Base-by-base conservation (phyloP, 1,284 basidiomycete species). In the Moesziomyces globuligerus region DNA sequence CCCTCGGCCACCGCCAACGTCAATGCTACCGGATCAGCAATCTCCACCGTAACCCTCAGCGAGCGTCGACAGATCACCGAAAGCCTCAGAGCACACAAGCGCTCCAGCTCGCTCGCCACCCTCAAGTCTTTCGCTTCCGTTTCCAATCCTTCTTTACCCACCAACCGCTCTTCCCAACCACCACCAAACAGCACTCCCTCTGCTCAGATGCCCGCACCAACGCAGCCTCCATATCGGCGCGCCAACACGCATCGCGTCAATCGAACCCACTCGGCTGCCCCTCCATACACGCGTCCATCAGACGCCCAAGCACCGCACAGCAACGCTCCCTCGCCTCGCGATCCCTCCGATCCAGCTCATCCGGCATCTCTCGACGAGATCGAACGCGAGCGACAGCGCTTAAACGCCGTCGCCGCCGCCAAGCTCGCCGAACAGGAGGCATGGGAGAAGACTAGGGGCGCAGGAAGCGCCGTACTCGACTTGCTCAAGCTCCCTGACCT, bases 371-470 rank as follows among this genome's bases (percentile, higher is more conserved):
- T 44, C 7, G 69, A 72, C 24, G 58, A 62, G 36, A n/a, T 39
- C 10, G 69, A 71, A 32, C 60, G 60, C 48, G 68, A 72, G 48
- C 49, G 59, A 10, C 62, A 72, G 21, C 53, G 62, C 0, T 58
- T 72, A 32, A 58, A 62, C 20, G 62, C 58, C 13, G 62, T 58
- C 4, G 72, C 68, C 10, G 72, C 74, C 13, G 75, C 75, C n/a
- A 72, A 72, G 38, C 53, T 69, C 23, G 74, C 74, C 4, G 75
- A 77, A 28, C 53, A 67, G 36, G 69, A 74, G 39, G 74, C 74
- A 1, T 81, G 79, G 79, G 76, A 80, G 36, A 62, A 67, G 39
- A 81, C 74, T 0, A 61, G 79, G 7, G 79, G 79, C 9, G 79
- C 79, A 5, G 79, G 79, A 1, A 78, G 76, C 43, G 58, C 60